Base-by-base conservation (phyloP, 345 rosid genomes). In the Populus alba region DNA sequence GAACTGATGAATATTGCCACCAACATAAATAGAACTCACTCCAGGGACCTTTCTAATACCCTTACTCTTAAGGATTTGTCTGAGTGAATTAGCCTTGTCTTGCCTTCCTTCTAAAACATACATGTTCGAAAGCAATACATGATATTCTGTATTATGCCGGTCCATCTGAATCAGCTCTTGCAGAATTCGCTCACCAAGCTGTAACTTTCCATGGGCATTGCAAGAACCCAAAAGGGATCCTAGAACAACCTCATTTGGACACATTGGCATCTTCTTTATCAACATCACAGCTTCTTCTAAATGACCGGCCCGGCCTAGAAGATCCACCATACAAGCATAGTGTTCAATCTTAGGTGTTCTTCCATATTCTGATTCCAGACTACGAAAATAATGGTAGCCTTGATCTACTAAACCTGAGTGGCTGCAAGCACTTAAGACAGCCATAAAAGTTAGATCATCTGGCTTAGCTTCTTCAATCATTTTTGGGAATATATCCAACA, bases 281-380 rank as follows among this genome's bases (percentile, higher is more conserved):
- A 83, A 73, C 23, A 23, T 80, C 78, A 86, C 88, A 55, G 98
- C 98, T 84, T 92, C 97, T 81, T 91, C 92, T 77, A 92, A 73
- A 65, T 75, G 86, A 75, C 94, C 95, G 66, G 92, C 92, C 61
- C 95, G 87, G 18, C 97, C 97, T 33, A 92, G 87, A 81, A 94
- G 87, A 90, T 94, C 98, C 57, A 94, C 94, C 91, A 92, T 88
- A 80, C 97, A 94, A 77, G 96, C 96, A 79, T 90, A 92, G 85
- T 92, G 98, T 72, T 94, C 94, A 15, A 87, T 77, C 81, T 86
- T 89, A 51, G 93, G 96, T 29, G 87, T 74, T 57, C 89, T 68
- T 55, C 91, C 89, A 62, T 85, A 85, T 20, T 75, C 72, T 22
- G 83, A 77, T 37, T 81, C 77, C 20, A 94, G 86, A 57, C 79